Base-by-base conservation (phyloP, 805 yeast species). In the Diddensiella transvaalensis region DNA sequence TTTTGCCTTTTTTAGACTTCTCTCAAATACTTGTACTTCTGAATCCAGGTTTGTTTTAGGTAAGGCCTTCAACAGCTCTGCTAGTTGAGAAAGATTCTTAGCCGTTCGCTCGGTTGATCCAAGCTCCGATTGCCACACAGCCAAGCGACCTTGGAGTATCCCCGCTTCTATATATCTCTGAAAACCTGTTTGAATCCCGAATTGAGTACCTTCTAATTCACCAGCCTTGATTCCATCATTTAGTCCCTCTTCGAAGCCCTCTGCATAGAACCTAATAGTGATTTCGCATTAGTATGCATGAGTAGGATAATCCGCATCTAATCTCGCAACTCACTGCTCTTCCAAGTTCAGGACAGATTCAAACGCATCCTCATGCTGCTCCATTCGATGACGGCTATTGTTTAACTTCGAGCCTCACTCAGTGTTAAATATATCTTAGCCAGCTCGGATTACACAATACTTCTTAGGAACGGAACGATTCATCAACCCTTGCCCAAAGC, bases 241-340 rank as follows among this genome's bases (percentile, higher is more conserved):
- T 35, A 75, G 75, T 1, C 96, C 98, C 52, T 87, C 93, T 42
- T 67, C 58, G 60, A 66, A 85, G 1, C 97, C 96, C 51, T 79
- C 79, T 3, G 75, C 63, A 60, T 87, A 89, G 63, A 67, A 79
- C 45, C 74, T 62, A 41, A n/a, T n/a, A n/a, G n/a, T n/a, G n/a
- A n/a, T n/a, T n/a, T n/a, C 5, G 15, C 62, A 29, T n/a, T 15
- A 26, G 53, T 47, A 32, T 46, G 48, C 41, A 15, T 18, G 18
- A 11, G 30, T 1, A 6, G 30, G 13, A 6, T 29, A 24, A 2
- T 10, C 32, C 13, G 13, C 15, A 35, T 13, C 21, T 35, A 18
- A 35, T 8, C 38, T 35, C 15, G 1, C 3, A 23, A 55, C 60
- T 24, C 59, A 73, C 60, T 76, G 70, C 35, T 78, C 72, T 59